These are phyloP conservation scores for Hamamelis virginiana DNA, from an alignment of 164 flowering plant species.

Conservation along the genomic window DNA sequence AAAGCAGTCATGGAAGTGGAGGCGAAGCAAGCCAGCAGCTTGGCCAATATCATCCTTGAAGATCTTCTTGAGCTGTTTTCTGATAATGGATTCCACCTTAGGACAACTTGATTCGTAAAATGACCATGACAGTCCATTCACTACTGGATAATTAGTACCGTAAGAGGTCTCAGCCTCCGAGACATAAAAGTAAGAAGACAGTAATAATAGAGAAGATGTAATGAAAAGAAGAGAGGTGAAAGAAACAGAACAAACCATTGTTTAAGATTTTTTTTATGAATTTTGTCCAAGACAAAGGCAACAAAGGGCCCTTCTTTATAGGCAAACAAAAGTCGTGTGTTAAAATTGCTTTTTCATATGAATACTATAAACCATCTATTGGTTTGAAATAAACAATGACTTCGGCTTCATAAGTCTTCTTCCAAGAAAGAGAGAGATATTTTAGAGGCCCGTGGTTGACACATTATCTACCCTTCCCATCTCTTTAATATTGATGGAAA, in stretches of 20 bases:
- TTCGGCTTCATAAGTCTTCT: too few relatives aligned
- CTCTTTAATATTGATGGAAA: too few relatives aligned
- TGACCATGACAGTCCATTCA: slow-evolving; percentile 57
- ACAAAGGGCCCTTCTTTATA: background rate
- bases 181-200: slow-evolving; percentile 4
- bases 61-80: slow-evolving; percentile 40
- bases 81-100: slow-evolving; percentile 46
- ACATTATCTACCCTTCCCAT: too few relatives aligned
- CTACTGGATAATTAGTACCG: too few relatives aligned
- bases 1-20: slow-evolving; percentile 77
- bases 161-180: slow-evolving; percentile 19
- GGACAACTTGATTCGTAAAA: slow-evolving; percentile 57
- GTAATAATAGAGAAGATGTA: slow-evolving; percentile 5
- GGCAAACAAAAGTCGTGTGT: background rate
- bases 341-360: too few relatives aligned
- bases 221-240: slow-evolving; percentile 7
- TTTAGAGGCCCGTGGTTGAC: too few relatives aligned
- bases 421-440: too few relatives aligned
- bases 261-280: background rate
- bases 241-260: slow-evolving; percentile 19
- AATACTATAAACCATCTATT: too few relatives aligned
- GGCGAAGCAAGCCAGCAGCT: slow-evolving; percentile 73
- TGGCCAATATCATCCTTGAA: slow-evolving; percentile 50
- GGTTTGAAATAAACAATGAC: too few relatives aligned
- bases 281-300: background rate